These are phyloP conservation scores for Penicillium argentinense DNA, from an alignment of 495 filamentous ascomycete species.

Conservation along the genomic window DNA sequence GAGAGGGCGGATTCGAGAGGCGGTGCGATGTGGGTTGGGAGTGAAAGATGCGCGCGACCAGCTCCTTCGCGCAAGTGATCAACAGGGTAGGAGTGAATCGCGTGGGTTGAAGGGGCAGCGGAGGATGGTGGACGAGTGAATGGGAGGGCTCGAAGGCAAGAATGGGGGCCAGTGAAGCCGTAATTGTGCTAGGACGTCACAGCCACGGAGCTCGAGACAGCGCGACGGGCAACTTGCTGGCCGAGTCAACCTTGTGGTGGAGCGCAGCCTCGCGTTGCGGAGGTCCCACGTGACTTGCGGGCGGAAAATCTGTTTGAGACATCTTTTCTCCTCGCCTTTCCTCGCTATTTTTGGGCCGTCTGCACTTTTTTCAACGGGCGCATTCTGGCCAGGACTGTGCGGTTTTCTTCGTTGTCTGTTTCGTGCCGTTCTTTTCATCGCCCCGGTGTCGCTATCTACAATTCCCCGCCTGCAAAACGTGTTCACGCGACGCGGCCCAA, in stretches of 20 bases:
- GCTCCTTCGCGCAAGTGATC: constrained; percentile 1
- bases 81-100: neutral
- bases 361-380: constrained; percentile 7
- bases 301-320: constrained; percentile 22
- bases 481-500: constrained; percentile 16
- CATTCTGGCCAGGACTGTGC: constrained; percentile 3
- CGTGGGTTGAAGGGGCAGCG: too few species aligned
- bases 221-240: too few species aligned
- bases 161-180: neutral
- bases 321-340: constrained; percentile 11
- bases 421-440: neutral
- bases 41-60: constrained; percentile 3
- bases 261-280: constrained; percentile 19
- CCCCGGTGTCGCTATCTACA: constrained; percentile 2
- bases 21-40: neutral
- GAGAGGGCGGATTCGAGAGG: neutral
- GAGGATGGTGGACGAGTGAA: too few species aligned
- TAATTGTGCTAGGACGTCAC: too few species aligned
- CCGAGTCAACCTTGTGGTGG: constrained; percentile 8
- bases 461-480: constrained; percentile 1
- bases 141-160: too few species aligned
- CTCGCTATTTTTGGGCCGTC: constrained; percentile 8
- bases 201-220: too few species aligned
- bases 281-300: constrained; percentile 23
- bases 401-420: neutral